Conservation (phyloP, 306 rosid genomes). For the Sicyos baderoa region DNA sequence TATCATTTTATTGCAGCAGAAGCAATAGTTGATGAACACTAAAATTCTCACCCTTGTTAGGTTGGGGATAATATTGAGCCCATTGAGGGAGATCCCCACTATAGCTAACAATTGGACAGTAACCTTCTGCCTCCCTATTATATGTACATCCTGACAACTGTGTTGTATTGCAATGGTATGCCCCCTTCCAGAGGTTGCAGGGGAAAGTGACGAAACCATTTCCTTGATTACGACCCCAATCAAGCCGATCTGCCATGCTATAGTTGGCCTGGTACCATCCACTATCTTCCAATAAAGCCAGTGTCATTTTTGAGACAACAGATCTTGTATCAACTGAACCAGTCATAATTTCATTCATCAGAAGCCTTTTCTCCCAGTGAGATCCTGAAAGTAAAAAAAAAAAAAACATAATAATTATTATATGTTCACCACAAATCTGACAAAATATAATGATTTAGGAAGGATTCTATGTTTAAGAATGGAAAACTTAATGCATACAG, state of each 20-base stretch:
- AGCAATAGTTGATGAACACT: neutral
- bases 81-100: constrained; percentile 88
- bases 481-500: too few species aligned
- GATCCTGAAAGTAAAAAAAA: constrained; percentile 49
- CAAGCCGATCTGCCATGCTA: constrained; percentile 93
- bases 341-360: constrained; percentile 98
- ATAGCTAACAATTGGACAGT: constrained; percentile 86
- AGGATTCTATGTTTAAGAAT: too few species aligned
- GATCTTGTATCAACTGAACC: constrained; percentile 99
- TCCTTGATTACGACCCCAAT: constrained; percentile 98
- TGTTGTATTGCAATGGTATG: constrained; percentile 87
- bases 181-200: constrained; percentile 94
- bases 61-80: constrained; percentile 89
- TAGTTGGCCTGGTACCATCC: constrained; percentile 99
- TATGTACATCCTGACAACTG: constrained; percentile 92
- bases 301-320: constrained; percentile 94
- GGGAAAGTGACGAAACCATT: constrained; percentile 77
- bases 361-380: constrained; percentile 95
- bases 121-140: constrained; percentile 99
- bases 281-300: constrained; percentile 90
- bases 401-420: too few species aligned
- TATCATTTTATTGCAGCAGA: neutral
- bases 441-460: too few species aligned
- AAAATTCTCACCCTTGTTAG: constrained; percentile 60
- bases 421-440: too few species aligned